Base-by-base conservation (phyloP, 31 red algal species). In the Porphyra umbilicalis region DNA sequence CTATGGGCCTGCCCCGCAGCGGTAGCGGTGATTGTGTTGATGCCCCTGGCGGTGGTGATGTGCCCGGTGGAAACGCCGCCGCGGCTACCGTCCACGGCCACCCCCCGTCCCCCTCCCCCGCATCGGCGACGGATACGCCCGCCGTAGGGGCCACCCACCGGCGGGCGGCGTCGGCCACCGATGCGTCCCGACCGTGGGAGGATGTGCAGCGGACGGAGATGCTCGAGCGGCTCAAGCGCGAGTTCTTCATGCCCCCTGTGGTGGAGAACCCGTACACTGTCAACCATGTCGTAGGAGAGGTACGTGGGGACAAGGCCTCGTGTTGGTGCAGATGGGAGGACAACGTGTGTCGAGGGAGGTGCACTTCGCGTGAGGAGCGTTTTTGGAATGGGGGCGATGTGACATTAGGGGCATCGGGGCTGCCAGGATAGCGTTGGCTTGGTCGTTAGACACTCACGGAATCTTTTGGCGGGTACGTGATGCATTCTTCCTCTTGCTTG, bases 281-380 rank as follows among this genome's bases (percentile, higher is more conserved):
- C 42, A 81, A 94, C 44, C 86, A 92, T 34, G 90, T 98, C 16
- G 91, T 98, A 38, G 92, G 93, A 35, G 90, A 98, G 57, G 57
- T 71, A 29, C 57, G 57, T 71, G 0, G 13, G 25, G n/a, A n/a
- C n/a, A n/a, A n/a, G n/a, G n/a, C n/a, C n/a, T n/a, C n/a, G n/a
- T n/a, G n/a, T n/a, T n/a, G n/a, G n/a, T n/a, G n/a, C n/a, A n/a
- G n/a, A n/a, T n/a, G n/a, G n/a, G n/a, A n/a, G n/a, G n/a, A n/a
- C n/a, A n/a, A n/a, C n/a, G n/a, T n/a, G n/a, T n/a, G n/a, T n/a
- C n/a, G n/a, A n/a, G n/a, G n/a, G n/a, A n/a, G n/a, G n/a, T n/a
- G n/a, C n/a, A n/a, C n/a, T n/a, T n/a, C n/a, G n/a, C n/a, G n/a
- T n/a, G n/a, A n/a, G n/a, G n/a, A n/a, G n/a, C n/a, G n/a, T n/a